Percentiles rank a stretch among this genome's conserved stretches.
phyloP scores from a whole-genome alignment of 352 stramenopile genomes.

The Pythium aquatile region DNA sequence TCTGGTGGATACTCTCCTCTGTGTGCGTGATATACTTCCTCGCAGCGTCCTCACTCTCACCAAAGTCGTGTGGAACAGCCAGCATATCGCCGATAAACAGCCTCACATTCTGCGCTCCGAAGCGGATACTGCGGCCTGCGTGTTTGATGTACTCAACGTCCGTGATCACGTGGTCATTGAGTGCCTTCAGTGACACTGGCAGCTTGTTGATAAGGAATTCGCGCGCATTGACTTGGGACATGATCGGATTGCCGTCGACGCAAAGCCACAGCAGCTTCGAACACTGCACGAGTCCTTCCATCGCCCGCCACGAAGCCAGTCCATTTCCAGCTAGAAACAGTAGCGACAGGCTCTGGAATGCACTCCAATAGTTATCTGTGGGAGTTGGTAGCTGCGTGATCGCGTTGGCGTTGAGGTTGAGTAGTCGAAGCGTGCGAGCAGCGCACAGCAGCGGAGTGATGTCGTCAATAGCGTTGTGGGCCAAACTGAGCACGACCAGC shows the following conservation, averaged over 20 bases:
- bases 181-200: constrained; percentile 44
- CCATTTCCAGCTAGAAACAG: constrained; percentile 63
- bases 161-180: constrained; percentile 62
- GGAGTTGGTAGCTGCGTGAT: constrained; percentile 39
- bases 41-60: constrained; percentile 38
- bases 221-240: constrained; percentile 46
- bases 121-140: constrained; percentile 34
- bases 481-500: constrained; percentile 57
- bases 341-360: constrained; percentile 46
- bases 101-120: constrained; percentile 33
- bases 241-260: constrained; percentile 61
- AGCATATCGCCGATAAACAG: constrained; percentile 33
- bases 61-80: constrained; percentile 46
- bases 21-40: constrained; percentile 36
- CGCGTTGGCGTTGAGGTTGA: constrained; percentile 63
- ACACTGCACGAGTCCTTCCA: constrained; percentile 47
- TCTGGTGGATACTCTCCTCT: constrained; percentile 28
- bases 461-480: constrained; percentile 59
- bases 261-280: constrained; percentile 54
- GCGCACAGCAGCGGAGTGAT: constrained; percentile 45
- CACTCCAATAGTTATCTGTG: constrained; percentile 43
- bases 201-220: constrained; percentile 74
- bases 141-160: constrained; percentile 63
- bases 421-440: constrained; percentile 42
- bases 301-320: constrained; percentile 46